Conservation (phyloP, 129 eudicot genomes). For the Ambrosia trifida region DNA sequence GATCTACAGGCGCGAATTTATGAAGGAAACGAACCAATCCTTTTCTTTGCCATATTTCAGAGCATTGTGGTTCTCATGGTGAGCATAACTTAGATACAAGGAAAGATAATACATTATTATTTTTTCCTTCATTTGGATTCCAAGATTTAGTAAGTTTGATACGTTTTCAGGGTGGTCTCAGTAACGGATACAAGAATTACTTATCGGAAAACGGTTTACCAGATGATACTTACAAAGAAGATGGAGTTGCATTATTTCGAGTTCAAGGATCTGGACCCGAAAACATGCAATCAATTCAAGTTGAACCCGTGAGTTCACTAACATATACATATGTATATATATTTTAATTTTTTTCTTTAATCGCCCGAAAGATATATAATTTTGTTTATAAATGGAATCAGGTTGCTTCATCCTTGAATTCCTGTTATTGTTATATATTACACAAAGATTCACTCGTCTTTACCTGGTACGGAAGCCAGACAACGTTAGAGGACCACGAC, state of each 20-base stretch:
- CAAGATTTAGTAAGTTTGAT: background rate
- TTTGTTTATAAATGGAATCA: constrained; percentile 36
- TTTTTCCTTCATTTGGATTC: background rate
- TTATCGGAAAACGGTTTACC: constrained; percentile 69
- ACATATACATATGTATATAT: background rate
- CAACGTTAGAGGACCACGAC: constrained; percentile 71
- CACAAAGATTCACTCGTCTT: constrained; percentile 68
- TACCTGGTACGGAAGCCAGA: constrained; percentile 71
- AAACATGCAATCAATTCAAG: constrained; percentile 97
- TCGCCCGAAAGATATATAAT: background rate
- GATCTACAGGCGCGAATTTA: constrained; percentile 64
- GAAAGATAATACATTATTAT: background rate
- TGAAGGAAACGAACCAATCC: constrained; percentile 85
- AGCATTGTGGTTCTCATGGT: constrained; percentile 89
- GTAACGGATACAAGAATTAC: constrained; percentile 79
- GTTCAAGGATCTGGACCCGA: constrained; percentile 98
- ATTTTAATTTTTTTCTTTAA: background rate
- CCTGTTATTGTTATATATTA: constrained; percentile 83
- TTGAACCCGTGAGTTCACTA: constrained; percentile 63
- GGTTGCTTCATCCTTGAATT: constrained; percentile 82
- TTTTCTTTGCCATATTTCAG: constrained; percentile 75
- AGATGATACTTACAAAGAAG: constrained; percentile 73
- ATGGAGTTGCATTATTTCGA: constrained; percentile 77
- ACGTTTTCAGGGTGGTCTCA: constrained; percentile 74
- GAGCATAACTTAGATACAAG: constrained; percentile 25